Evolutionary conservation across 1,284 basidiomycete genomes (phyloP), one percentile per base, ranked within the genome.

Genomic region (Gomphus bonarii): DNA sequence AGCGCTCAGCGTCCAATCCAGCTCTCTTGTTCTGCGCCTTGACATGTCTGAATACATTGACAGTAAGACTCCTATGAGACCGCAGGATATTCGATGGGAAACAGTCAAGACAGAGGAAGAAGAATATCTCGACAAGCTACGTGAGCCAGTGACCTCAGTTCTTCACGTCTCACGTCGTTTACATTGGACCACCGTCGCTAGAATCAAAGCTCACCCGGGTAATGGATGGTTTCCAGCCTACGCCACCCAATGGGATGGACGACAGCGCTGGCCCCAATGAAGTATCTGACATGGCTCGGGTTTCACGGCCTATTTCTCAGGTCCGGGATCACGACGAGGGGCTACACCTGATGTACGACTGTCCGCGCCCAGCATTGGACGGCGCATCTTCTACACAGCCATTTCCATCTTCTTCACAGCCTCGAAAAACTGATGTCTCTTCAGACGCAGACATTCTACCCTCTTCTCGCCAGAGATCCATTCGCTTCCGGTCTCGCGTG

Each of bases 401-500:
- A 12, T 18, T 14, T 36, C 18, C 49, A 18, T 36, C 50, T 22
- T 25, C 18, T 31, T 48, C 47, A 30, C 47, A 48, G 33, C 33
- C 33, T 31, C 3, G 28, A 16, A 44, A 55, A 25, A 33, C 30
- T 43, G 33, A 47, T n/a, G 22, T n/a, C 22, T 35, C 46, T 12
- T 44, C 54, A 10, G 54, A 49, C 28, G 2, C 33, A 7, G 54
- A 55, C 14, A 28, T 10, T 18, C n/a, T 49, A 12, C 22, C 20
- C 31, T n/a, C 47, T 20, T n/a, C 47, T n/a, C 58, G 54, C 31
- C 58, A 31, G 25, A 40, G 58, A 16, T 35, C 58, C 20, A 61
- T 64, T 18, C 60, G 62, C 30, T 64, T 64, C 50, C 62, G 60
- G 22, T 62, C 63, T 44, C 61, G 63, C 10, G 63, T 64, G 43